phyloP scores from a whole-genome alignment of 2,329 filamentous ascomycete genomes.

The Hymenoscyphus fraxineus region DNA sequence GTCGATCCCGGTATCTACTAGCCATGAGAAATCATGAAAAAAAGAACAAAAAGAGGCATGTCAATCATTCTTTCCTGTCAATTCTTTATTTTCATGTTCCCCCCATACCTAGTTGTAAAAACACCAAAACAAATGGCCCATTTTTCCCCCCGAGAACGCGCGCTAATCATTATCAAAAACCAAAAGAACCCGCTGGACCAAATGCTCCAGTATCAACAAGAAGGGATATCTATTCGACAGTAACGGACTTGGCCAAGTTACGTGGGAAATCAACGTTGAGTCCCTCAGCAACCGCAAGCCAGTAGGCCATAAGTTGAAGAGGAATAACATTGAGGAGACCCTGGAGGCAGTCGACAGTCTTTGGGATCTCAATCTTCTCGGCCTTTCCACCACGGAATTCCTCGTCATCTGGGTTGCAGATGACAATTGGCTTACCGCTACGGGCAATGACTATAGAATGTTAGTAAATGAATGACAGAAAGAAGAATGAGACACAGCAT shows the following conservation, averaged over 20 bases:
- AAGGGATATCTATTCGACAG: slow-evolving; percentile 72
- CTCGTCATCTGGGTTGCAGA: slow-evolving; percentile 86
- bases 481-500: slow-evolving; percentile 34
- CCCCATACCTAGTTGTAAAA: neutral
- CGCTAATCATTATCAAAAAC: slow-evolving; percentile 12
- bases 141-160: neutral
- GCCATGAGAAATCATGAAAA: neutral
- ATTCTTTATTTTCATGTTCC: neutral
- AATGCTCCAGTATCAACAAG: neutral
- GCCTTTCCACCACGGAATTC: slow-evolving; percentile 88
- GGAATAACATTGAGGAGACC: slow-evolving; percentile 97
- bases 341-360: slow-evolving; percentile 92
- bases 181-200: slow-evolving; percentile 1
- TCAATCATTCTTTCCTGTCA: neutral
- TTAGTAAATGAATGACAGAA: slow-evolving; percentile 28
- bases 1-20: neutral
- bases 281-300: slow-evolving; percentile 93
- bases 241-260: slow-evolving; percentile 98
- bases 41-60: neutral
- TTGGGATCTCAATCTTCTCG: slow-evolving; percentile 95
- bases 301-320: slow-evolving; percentile 97
- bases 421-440: slow-evolving; percentile 93
- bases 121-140: neutral
- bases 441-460: slow-evolving; percentile 76
- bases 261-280: slow-evolving; percentile 98